Base-by-base conservation (phyloP, 2,329 filamentous ascomycete species). In the Ophiocordyceps polyrhachis-furcata region DNA sequence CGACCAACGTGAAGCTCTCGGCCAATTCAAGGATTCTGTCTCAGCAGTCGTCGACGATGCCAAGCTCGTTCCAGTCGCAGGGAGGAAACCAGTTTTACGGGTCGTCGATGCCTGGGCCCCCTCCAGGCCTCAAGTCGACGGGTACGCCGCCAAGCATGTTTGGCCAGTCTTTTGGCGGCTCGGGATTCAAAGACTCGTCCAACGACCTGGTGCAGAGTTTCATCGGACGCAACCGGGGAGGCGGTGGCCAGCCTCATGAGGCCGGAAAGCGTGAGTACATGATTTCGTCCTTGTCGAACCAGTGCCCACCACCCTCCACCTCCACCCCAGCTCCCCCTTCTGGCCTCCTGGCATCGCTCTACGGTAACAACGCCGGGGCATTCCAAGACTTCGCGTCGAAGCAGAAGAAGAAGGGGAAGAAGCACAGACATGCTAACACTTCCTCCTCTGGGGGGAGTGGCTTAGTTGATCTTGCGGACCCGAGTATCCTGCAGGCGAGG, bases 351-450 rank as follows among this genome's bases (percentile, higher is more conserved):
- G 82, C 77, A 76, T 83, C 84, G 76, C 84, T 91, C 73, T 93
- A 93, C 73, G 84, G 83, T 69, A 73, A 79, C 62, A 82, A 83
- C 70, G 71, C 82, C 72, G 84, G 83, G 72, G 76, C 78, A 69
- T 86, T 85, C 71, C 83, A 88, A 79, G 87, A 93, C 64, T 80
- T 81, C 70, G 83, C 83, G 70, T 81, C 84, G 71, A 93, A 94
- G 81, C 87, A 93, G 78, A 94, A 93, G 82, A 95, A 94, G 79
- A 94, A 94, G 86, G 87, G 87, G 74, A 95, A 94, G 80, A 95
- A 95, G 86, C 89, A 95, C 76, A 93, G 88, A 81, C 88, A 95
- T 81, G 89, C 87, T 91, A 94, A 95, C 86, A 95, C 89, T 89
- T 94, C 88, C 84, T 96, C 89, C 80, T 93, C 87, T 79, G 83